Evolutionary conservation across 768 basidiomycete genomes (phyloP), one percentile per base, ranked within the genome.

Genomic region (Amanita rubescens): DNA sequence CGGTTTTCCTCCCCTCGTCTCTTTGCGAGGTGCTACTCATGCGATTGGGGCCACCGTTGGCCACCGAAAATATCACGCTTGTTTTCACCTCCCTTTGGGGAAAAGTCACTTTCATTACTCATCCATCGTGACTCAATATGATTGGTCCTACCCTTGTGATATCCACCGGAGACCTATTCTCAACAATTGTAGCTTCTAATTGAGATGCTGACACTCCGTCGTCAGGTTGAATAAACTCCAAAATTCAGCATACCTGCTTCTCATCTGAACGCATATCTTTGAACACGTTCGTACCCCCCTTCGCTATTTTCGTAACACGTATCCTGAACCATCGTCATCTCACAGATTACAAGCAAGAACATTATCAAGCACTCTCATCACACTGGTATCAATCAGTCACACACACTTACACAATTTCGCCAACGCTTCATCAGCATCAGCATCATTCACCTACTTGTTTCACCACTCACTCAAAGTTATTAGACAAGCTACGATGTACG

Each of bases 401-500:
- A 2, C 37, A 15, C 14, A 37, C 37, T 2, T 14, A 10, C 37
- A 17, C 37, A 38, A 38, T 19, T n/a, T 12, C 27, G 4, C 45
- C 15, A 33, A 3, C 27, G 9, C 46, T 24, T 25, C 43, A 44
- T 27, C 43, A 44, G 43, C 24, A 44, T 35, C 32, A 33, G 17
- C 30, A 19, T 33, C 37, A 38, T 37, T 49, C 37, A 27, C 9
- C 17, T 11, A 22, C 11, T 6, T n/a, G 35, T 20, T 33, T 12
- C n/a, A 44, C 20, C 24, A 15, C 44, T 32, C 44, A 46, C 17
- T 46, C 24, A 6, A 14, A 27, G 25, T 3, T 14, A 9, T 5
- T 17, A 24, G 22, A 27, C 25, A 34, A 19, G 10, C 12, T 33
- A 35, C 33, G 17, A 83, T 83, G 81, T 76, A 80, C 66, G 72